Conservation (phyloP, 2,329 filamentous ascomycete species). For the Cryphonectria japonica region DNA sequence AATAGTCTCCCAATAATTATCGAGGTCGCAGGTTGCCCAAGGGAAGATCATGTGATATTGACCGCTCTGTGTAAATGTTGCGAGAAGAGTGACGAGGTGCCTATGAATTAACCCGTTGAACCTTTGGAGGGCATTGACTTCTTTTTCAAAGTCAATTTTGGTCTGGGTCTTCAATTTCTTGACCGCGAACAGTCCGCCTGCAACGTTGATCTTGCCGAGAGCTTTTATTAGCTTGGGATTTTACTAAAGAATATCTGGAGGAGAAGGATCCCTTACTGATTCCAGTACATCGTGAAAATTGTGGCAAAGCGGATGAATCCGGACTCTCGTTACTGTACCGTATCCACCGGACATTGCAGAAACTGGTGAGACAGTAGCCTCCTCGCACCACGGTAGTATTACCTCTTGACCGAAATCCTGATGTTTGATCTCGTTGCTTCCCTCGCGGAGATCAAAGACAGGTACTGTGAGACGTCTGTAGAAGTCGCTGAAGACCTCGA, state of each 20-base stretch:
- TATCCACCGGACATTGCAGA: conserved; percentile 13
- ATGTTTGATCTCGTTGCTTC: background rate
- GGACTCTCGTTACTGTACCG: conserved; percentile 3
- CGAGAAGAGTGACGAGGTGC: conserved; percentile 21
- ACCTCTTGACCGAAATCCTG: background rate
- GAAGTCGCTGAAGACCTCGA: background rate
- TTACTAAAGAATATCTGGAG: background rate
- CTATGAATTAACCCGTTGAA: conserved; percentile 12
- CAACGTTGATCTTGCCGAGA: conserved; percentile 19
- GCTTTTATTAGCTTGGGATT: background rate
- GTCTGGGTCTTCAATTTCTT: background rate
- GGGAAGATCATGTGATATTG: conserved; percentile 23
- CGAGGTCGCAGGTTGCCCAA: conserved; percentile 18
- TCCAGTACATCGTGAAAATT: conserved; percentile 5
- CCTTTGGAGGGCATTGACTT: conserved; percentile 9
- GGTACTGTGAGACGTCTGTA: conserved; percentile 1
- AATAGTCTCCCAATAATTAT: background rate
- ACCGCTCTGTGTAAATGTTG: background rate
- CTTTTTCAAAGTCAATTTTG: background rate
- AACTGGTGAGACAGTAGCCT: background rate
- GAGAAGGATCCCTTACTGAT: background rate
- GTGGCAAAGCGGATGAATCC: conserved; percentile 5
- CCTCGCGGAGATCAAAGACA: background rate
- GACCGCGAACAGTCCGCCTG: conserved; percentile 14
- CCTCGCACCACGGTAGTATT: conserved; percentile 16